Evolutionary conservation across 1,284 basidiomycete species (phyloP), one percentile per base, ranked within the genome.

Genomic region (Neotropicomus parvogracilis): DNA sequence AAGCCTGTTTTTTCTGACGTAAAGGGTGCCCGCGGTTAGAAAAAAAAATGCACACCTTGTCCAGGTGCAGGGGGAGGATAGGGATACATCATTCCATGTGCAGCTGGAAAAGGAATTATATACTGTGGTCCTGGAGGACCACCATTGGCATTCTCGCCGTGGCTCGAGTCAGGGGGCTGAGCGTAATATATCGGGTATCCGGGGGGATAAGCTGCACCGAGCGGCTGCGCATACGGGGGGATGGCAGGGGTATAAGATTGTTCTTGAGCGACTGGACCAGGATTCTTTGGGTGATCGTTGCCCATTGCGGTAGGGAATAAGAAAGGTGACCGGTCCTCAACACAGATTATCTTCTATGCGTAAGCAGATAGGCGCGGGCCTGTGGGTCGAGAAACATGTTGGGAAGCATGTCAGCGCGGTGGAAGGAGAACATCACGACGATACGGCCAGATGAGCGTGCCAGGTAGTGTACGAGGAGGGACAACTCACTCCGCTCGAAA

Each of bases 81-180:
- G 17, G 79, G 79, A 53, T 82, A 84, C 38, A 85, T 70, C 70
- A 85, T 75, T 42, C 81, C 81, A n/a, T 78, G 81, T 3, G 72
- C 70, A 3, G 72, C 75, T 54, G 59, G 75, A 56, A 65, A 75
- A 10, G 70, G 68, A 69, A 83, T 77, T 69, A 80, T 73, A 56
- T 77, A 81, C 13, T 68, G 71, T 2, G 71, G 69, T n/a, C 68
- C 74, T 24, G 72, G 71, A 14, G 74, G 69, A 4, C 58, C 68
- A 36, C 73, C 74, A 34, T 72, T 75, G 54, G 70, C 63, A 38
- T 74, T 75, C 49, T 79, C 75, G 53, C 74, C 57, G 46, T 68
- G 54, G 38, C 38, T 57, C 4, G 65, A 35, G 36, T 65, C 63
- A 13, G 64, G 48, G 6, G 61, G 49, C 24, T 61, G 64, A 27